Conservation (phyloP, 768 basidiomycete species). For the Inosperma sp. region DNA sequence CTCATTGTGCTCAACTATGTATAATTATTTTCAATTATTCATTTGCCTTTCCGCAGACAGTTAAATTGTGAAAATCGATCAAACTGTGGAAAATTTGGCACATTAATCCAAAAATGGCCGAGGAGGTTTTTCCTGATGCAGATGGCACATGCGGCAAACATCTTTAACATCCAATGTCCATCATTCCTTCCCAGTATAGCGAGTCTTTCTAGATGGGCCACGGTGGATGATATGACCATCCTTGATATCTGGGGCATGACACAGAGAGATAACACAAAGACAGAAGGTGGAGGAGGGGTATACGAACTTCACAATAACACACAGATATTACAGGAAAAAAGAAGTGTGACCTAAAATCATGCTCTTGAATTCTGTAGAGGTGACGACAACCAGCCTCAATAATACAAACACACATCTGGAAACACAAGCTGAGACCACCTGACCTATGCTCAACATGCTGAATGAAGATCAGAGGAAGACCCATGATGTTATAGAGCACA, state of each 20-base stretch:
- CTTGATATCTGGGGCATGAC: conserved; percentile 10
- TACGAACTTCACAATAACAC: neutral
- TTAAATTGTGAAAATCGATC: no score
- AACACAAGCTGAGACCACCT: neutral
- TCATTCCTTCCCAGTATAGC: neutral
- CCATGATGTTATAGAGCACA: conserved; percentile 32
- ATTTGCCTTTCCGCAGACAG: no score
- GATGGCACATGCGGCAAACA: neutral
- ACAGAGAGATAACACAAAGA: conserved; percentile 4
- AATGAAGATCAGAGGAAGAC: conserved; percentile 33
- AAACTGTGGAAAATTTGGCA: no score
- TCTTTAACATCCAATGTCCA: neutral
- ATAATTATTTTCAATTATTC: no score
- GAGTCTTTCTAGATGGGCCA: no score
- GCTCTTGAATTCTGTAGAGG: neutral
- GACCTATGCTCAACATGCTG: conserved; percentile 11
- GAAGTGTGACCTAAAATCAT: neutral
- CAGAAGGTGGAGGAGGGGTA: neutral
- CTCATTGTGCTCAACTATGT: no score
- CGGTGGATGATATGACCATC: neutral
- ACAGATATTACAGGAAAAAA: neutral
- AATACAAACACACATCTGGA: neutral
- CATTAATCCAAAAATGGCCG: no score
- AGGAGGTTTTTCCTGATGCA: no score
- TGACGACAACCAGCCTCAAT: neutral